Conservation (phyloP, 768 basidiomycete species). For the Naematelia encephala region DNA sequence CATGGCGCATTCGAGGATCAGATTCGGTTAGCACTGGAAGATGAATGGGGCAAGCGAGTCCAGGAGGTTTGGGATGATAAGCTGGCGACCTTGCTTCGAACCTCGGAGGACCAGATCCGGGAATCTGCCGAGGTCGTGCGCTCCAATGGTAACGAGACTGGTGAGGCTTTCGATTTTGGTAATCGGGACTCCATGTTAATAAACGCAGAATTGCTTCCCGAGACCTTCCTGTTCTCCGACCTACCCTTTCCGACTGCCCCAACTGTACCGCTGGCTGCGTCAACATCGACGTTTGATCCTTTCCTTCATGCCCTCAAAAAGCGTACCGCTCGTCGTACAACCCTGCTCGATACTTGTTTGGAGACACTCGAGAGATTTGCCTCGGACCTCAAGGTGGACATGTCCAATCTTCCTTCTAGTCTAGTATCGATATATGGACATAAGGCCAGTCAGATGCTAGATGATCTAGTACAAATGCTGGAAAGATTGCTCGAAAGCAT, state of each 20-base stretch:
- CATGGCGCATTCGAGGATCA: slow-evolving; percentile 16
- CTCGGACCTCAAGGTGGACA: slow-evolving; percentile 23
- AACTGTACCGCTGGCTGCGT: slow-evolving; percentile 13
- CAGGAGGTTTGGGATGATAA: slow-evolving; percentile 29
- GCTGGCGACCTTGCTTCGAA: slow-evolving; percentile 18
- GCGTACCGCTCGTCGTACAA: slow-evolving; percentile 23
- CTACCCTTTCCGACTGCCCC: slow-evolving; percentile 32
- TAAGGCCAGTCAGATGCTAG: slow-evolving; percentile 6
- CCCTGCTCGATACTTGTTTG: slow-evolving; percentile 30
- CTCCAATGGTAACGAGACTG: slow-evolving; percentile 7
- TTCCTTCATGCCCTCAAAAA: slow-evolving; percentile 27
- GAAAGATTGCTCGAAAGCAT: slow-evolving; percentile 15
- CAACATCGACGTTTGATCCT: slow-evolving; percentile 19
- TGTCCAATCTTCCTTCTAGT: slow-evolving; percentile 16
- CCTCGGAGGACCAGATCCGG: slow-evolving; percentile 10
- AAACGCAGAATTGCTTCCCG: slow-evolving; percentile 15
- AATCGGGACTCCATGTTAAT: background rate
- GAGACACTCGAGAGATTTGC: slow-evolving; percentile 22
- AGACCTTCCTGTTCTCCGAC: slow-evolving; percentile 31
- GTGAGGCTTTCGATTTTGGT: slow-evolving; percentile 9
- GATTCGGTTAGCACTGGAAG: slow-evolving; percentile 27
- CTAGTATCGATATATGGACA: slow-evolving; percentile 16
- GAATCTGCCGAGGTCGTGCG: slow-evolving; percentile 9
- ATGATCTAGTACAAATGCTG: slow-evolving; percentile 15
- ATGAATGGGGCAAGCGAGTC: slow-evolving; percentile 27